Base-by-base conservation (phyloP, 208 protist species). In the Acanthamoeba culbertsoni region DNA sequence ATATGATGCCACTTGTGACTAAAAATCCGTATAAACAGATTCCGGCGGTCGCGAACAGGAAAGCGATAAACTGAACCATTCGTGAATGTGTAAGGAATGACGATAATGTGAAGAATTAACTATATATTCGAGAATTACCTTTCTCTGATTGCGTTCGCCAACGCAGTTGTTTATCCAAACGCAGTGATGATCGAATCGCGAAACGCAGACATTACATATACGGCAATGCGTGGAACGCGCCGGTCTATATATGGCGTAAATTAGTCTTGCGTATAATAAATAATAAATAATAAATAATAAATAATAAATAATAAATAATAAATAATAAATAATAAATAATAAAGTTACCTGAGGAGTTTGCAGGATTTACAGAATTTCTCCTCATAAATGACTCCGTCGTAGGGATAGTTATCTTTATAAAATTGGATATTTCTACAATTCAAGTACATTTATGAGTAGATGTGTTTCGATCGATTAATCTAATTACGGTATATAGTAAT, bases 81-180 rank as follows among this genome's bases (percentile, higher is more conserved):
- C 10, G 28, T 14, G 16, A 73, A 89, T 6, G 43, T 89, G 82
- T 33, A n/a, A 23, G 20, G 8, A 23, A 23, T 40, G 62, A 71
- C 10, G 20, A 23, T 28, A 23, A 71, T 28, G 33, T 10, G 20
- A 23, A 71, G 33, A n/a, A n/a, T 7, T 7, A 55, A 55, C 12
- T 23, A 18, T 55, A 18, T 55, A 18, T 55, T 14, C 8, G 84
- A 8, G 46, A 12, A n/a, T n/a, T n/a, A 91, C 84, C 86, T 91
- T 91, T 12, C 26, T 45, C 91, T 98, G 98, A 46, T 98, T 99
- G 31, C 96, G 95, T 82, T 98, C 98, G 43, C 98, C 98, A 40
- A 99, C 98, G 96, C 99, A 98, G 90, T 98, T 99, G 96, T 99
- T 99, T 35, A 99, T 97, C 98, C 99, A 99, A 35, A 97, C 97